Evolutionary conservation across 2,329 filamentous ascomycete species (phyloP).

Genomic region (Rhynchosporium graminicola): DNA sequence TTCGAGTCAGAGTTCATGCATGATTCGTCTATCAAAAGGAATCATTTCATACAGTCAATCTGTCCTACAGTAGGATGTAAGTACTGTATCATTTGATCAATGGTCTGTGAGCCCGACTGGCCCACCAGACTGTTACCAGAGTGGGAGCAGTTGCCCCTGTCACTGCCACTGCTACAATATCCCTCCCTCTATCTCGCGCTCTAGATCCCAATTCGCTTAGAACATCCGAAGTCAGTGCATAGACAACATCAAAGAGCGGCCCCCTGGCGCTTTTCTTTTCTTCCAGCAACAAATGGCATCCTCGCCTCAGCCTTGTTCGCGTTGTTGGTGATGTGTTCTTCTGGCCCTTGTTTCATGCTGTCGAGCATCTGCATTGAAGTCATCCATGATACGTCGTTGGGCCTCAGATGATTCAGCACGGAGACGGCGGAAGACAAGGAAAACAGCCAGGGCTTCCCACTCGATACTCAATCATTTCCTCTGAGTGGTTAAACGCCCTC

Average conservation of each 20-base stretch:
- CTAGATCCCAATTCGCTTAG: slow-evolving; percentile 6
- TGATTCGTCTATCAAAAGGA: slow-evolving; percentile 2
- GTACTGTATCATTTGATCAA: neutral
- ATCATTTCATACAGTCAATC: neutral
- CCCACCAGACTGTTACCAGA: neutral
- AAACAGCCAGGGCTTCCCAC: slow-evolving; percentile 21
- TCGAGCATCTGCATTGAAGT: slow-evolving; percentile 24
- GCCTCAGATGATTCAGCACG: slow-evolving; percentile 27
- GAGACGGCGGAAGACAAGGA: slow-evolving; percentile 23
- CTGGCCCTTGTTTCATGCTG: slow-evolving; percentile 28
- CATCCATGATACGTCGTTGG: slow-evolving; percentile 24
- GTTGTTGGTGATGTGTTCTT: neutral
- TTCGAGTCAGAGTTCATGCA: slow-evolving; percentile 10
- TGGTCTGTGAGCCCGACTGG: slow-evolving; percentile 11
- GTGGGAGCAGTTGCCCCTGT: neutral
- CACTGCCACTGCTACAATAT: neutral
- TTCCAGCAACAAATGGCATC: neutral
- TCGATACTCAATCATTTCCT: neutral
- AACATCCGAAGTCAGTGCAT: neutral
- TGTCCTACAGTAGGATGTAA: too few relatives aligned
- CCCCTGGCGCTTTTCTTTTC: slow-evolving; percentile 23
- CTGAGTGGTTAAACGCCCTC: neutral
- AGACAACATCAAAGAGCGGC: neutral
- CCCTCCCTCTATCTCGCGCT: neutral
- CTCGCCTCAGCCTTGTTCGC: neutral